Conservation (phyloP, 306 rosid species). For the Inga laurina region DNA sequence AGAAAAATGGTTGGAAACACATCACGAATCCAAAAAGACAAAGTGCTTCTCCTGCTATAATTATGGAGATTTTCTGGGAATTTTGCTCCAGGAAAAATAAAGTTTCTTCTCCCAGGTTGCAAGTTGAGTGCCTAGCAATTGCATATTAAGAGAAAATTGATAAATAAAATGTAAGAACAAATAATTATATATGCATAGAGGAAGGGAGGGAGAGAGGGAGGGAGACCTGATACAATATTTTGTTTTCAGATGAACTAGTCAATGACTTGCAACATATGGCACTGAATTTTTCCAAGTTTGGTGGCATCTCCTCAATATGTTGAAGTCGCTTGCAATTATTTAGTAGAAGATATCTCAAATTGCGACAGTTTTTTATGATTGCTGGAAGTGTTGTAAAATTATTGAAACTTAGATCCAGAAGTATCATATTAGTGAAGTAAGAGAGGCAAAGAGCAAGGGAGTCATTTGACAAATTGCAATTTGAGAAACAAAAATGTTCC, state of each 20-base stretch:
- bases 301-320: background rate
- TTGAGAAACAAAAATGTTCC: background rate
- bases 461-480: conserved; percentile 6
- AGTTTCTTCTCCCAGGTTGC: background rate
- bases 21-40: conserved; percentile 21
- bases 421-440: background rate
- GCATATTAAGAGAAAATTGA: background rate
- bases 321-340: background rate
- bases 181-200: background rate
- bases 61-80: background rate
- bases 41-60: background rate
- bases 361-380: conserved; percentile 5
- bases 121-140: background rate
- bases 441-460: background rate
- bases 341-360: background rate
- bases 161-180: background rate
- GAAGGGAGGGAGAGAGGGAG: background rate
- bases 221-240: background rate
- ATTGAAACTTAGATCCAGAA: background rate
- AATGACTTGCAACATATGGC: background rate
- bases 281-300: background rate
- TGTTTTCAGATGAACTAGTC: background rate
- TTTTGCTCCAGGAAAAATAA: background rate
- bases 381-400: background rate
- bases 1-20: background rate